phyloP scores from a whole-genome alignment of 2,329 filamentous ascomycete genomes.

The Boeremia lycopersici region DNA sequence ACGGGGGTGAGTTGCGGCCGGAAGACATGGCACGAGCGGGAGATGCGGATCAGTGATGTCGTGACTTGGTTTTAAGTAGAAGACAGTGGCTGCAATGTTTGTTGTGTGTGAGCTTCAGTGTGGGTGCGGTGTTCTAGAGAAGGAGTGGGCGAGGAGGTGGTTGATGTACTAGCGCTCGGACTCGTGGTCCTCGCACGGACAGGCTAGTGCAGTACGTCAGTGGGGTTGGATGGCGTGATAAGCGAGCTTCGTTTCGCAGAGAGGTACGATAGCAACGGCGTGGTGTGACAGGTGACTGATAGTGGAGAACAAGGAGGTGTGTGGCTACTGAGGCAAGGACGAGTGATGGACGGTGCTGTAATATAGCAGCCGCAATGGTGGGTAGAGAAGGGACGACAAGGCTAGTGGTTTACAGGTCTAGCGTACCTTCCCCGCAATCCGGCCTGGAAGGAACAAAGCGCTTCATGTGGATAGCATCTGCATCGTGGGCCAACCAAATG shows the following conservation, averaged over 20 bases:
- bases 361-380: slow-evolving; percentile 30
- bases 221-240: slow-evolving; percentile 36
- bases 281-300: slow-evolving; percentile 19
- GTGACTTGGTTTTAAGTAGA: background rate
- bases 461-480: slow-evolving; percentile 23
- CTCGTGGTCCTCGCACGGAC: slow-evolving; percentile 22
- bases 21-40: slow-evolving; percentile 42
- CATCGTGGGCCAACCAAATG: slow-evolving; percentile 9
- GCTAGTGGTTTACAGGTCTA: slow-evolving; percentile 20
- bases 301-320: slow-evolving; percentile 12
- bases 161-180: slow-evolving; percentile 32
- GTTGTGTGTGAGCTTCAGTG: background rate
- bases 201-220: slow-evolving; percentile 30
- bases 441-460: slow-evolving; percentile 32
- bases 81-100: background rate
- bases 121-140: slow-evolving; percentile 9
- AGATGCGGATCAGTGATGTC: slow-evolving; percentile 2
- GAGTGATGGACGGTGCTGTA: slow-evolving; percentile 29
- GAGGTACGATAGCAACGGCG: slow-evolving; percentile 20
- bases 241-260: slow-evolving; percentile 22
- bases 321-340: slow-evolving; percentile 11
- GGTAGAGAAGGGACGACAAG: slow-evolving; percentile 13
- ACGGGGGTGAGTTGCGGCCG: slow-evolving; percentile 49
- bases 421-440: slow-evolving; percentile 44
- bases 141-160: slow-evolving; percentile 22